Conservation (phyloP, 768 basidiomycete genomes). For the Gelatoporia subvermispora region DNA sequence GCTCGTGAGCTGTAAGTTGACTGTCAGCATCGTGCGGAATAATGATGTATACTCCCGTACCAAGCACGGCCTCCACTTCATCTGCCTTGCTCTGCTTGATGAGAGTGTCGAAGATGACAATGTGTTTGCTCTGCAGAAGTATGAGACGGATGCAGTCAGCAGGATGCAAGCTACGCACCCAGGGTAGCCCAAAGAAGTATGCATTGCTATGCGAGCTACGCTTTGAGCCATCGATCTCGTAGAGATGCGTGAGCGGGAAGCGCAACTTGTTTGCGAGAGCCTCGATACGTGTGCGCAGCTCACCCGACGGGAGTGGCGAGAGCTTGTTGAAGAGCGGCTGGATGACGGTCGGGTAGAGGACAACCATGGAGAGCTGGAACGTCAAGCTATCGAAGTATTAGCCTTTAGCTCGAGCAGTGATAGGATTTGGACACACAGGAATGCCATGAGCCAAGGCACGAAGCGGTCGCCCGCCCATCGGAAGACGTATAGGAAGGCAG, state of each 20-base stretch:
- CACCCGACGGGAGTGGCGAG: conserved; percentile 74
- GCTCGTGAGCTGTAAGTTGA: conserved; percentile 68
- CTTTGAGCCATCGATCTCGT: conserved; percentile 97
- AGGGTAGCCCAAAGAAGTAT: conserved; percentile 97
- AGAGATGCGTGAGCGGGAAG: conserved; percentile 92
- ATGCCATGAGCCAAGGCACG: conserved; percentile 89
- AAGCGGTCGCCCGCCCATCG: conserved; percentile 91
- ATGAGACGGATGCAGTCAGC: not conserved
- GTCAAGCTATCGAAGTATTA: conserved; percentile 44
- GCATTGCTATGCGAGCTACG: conserved; percentile 94
- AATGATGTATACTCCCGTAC: conserved; percentile 22
- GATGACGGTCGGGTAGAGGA: conserved; percentile 81
- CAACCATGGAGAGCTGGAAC: conserved; percentile 81
- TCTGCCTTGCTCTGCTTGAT: conserved; percentile 87
- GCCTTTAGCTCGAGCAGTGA: not conserved
- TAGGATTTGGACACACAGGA: conserved; percentile 56
- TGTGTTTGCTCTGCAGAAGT: conserved; percentile 70
- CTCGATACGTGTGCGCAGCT: conserved; percentile 76
- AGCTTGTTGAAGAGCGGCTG: conserved; percentile 98
- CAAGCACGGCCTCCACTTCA: conserved; percentile 95
- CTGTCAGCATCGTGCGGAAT: not conserved
- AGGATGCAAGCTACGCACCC: conserved; percentile 44
- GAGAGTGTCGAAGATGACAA: conserved; percentile 96
- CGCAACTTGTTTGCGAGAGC: conserved; percentile 71
- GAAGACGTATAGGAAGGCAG: conserved; percentile 84